Evolutionary conservation across 805 yeast genomes (phyloP).

Genomic region (Pichia rugopelliculosa): DNA sequence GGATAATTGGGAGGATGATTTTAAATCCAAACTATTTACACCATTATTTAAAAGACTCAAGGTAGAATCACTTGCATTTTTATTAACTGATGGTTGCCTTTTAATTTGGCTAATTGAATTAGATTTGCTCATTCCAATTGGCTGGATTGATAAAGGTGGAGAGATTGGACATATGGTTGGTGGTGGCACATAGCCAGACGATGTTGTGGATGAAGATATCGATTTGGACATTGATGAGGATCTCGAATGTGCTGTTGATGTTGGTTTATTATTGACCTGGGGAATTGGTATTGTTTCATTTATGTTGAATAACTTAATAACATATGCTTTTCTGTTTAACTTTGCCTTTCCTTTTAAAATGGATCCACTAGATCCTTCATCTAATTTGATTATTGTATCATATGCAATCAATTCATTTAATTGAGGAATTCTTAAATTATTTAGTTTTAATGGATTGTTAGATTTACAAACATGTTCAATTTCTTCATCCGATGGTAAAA

Average conservation of each 20-base stretch:
- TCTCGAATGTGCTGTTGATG: not conserved
- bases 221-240: not conserved
- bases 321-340: conserved; percentile 1
- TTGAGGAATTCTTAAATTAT: conserved; percentile 7
- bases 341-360: conserved; percentile 17
- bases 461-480: not conserved
- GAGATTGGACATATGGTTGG: not conserved
- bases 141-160: not conserved
- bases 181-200: not conserved
- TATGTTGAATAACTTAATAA: conserved; percentile 9
- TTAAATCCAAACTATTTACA: not conserved
- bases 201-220: too few species aligned
- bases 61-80: not conserved
- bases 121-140: not conserved
- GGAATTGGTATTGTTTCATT: not conserved
- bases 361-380: conserved; percentile 28
- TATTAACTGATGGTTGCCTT: not conserved
- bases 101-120: not conserved
- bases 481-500: not conserved
- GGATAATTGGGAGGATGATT: not conserved
- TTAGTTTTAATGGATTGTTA: not conserved
- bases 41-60: not conserved
- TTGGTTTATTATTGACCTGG: not conserved
- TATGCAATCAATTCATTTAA: conserved; percentile 6
- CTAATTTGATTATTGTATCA: conserved; percentile 14